phyloP scores from a whole-genome alignment of 2,329 filamentous ascomycete species.

The Sclerotinia nivalis region DNA sequence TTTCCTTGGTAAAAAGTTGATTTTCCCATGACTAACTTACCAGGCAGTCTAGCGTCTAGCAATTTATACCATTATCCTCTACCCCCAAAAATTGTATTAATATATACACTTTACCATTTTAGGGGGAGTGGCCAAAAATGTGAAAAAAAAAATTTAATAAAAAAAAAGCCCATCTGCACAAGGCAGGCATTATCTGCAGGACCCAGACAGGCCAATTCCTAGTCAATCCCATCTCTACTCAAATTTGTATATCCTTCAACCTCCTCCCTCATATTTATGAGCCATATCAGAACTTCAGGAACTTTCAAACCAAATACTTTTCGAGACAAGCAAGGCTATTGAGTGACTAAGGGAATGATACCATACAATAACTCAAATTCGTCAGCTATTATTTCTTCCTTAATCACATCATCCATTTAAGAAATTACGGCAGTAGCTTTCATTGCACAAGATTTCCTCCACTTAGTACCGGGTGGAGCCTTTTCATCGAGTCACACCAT shows the following conservation, averaged over 20 bases:
- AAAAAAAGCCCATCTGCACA: constrained; percentile 25
- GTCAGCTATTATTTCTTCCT: constrained; percentile 19
- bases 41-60: constrained; percentile 10
- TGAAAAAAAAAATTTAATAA: constrained; percentile 24
- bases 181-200: constrained; percentile 28
- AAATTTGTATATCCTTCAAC: constrained; percentile 33
- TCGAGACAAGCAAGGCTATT: constrained; percentile 11
- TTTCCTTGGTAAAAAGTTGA: neutral
- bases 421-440: constrained; percentile 29
- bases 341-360: constrained; percentile 25
- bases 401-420: constrained; percentile 31
- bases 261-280: constrained; percentile 24
- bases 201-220: constrained; percentile 29
- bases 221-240: constrained; percentile 25
- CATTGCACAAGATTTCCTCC: constrained; percentile 29
- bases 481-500: constrained; percentile 38
- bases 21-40: constrained; percentile 18
- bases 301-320: constrained; percentile 9
- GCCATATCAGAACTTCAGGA: constrained; percentile 12
- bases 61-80: neutral
- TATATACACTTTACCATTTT: constrained; percentile 1
- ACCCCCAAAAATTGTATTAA: neutral
- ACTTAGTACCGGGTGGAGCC: constrained; percentile 34
- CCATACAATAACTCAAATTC: constrained; percentile 25
- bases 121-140: constrained; percentile 19